phyloP scores from a whole-genome alignment of 495 filamentous ascomycete species.

The Aspergillus ostianus region DNA sequence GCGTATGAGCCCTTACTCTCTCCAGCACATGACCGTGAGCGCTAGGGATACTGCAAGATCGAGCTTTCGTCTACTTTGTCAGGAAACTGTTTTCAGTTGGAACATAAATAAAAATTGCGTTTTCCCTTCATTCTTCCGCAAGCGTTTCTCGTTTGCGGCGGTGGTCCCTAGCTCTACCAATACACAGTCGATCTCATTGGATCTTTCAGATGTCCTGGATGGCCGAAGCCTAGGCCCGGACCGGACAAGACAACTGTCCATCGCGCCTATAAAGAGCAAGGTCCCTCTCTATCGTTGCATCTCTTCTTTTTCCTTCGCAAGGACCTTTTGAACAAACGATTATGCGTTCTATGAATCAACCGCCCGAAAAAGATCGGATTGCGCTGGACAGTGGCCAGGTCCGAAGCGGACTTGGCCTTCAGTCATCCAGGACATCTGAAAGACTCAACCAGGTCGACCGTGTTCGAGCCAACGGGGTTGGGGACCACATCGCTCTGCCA shows the following conservation, averaged over 20 bases:
- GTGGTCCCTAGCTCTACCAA: too few species aligned
- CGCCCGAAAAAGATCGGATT: conserved; percentile 3
- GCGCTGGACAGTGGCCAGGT: conserved; percentile 4
- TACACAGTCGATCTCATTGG: conserved; percentile 26
- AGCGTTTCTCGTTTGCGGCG: too few species aligned
- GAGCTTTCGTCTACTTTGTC: too few species aligned
- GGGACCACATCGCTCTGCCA: conserved; percentile 56
- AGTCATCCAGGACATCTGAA: conserved; percentile 7
- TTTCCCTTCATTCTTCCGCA: too few species aligned
- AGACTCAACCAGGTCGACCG: conserved; percentile 26
- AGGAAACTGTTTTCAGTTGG: too few species aligned
- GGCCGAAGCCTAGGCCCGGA: neutral
- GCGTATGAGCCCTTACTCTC: too few species aligned
- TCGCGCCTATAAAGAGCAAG: conserved; percentile 2
- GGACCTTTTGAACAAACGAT: conserved; percentile 4
- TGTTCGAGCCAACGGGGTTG: conserved; percentile 53
- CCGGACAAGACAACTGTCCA: neutral
- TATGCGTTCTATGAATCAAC: conserved; percentile 1
- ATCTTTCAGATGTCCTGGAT: conserved; percentile 9
- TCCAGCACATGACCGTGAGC: too few species aligned
- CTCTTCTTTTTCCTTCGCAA: neutral
- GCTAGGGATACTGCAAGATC: too few species aligned
- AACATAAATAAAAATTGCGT: too few species aligned
- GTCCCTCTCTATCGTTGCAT: neutral
- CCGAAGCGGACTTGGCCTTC: conserved; percentile 1